phyloP scores from a whole-genome alignment of 1,139 yeast species.

The Eremothecium sinecaudum region DNA sequence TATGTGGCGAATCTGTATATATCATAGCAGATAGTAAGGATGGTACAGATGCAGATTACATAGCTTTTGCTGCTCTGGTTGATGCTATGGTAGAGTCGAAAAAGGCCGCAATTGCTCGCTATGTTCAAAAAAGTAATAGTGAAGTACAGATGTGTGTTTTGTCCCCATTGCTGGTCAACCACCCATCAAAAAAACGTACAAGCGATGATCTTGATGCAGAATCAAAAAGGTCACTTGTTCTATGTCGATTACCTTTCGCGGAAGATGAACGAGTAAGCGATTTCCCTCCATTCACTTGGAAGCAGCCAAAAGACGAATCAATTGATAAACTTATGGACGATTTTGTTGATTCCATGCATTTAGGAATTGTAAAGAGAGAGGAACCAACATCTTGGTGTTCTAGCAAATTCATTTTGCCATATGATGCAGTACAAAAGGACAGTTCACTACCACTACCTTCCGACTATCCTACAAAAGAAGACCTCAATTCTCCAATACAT shows the following conservation, averaged over 20 bases:
- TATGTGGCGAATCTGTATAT: constrained; percentile 50
- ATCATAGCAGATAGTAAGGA: constrained; percentile 40
- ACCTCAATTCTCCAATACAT: constrained; percentile 15
- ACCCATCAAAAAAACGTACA: constrained; percentile 12
- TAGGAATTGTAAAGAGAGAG: constrained; percentile 11
- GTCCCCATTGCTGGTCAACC: constrained; percentile 39
- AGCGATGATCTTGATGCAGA: constrained; percentile 12
- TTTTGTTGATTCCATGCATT: constrained; percentile 22
- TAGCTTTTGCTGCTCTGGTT: constrained; percentile 46
- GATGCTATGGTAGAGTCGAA: constrained; percentile 43
- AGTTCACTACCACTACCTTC: constrained; percentile 6
- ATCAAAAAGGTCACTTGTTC: constrained; percentile 28
- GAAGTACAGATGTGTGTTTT: constrained; percentile 51
- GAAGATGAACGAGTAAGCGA: constrained; percentile 66
- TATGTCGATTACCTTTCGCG: constrained; percentile 55
- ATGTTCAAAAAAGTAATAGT: constrained; percentile 41
- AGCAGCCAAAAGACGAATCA: constrained; percentile 23
- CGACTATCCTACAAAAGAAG: neutral
- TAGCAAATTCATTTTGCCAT: constrained; percentile 6
- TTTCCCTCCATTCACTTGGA: constrained; percentile 43
- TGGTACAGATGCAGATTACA: constrained; percentile 34
- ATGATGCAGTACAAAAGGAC: constrained; percentile 1
- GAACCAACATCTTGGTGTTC: constrained; percentile 8
- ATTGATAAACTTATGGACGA: constrained; percentile 21
- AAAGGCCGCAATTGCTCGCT: constrained; percentile 52